These are phyloP conservation scores for Boletales sp. DNA, from an alignment of 768 basidiomycete species.

Conservation along the genomic window DNA sequence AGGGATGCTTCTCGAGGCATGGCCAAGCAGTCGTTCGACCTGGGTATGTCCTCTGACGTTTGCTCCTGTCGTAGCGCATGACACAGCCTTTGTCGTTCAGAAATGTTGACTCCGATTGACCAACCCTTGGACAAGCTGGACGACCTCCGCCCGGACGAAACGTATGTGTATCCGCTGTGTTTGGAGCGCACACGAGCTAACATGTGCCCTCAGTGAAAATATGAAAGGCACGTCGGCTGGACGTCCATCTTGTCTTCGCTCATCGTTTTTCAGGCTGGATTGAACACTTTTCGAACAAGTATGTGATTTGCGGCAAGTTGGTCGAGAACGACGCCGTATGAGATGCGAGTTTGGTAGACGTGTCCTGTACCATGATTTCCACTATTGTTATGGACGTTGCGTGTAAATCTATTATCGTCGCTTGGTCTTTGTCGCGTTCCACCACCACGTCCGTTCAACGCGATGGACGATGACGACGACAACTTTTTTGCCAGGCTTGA, in stretches of 20 bases:
- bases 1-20: constrained; percentile 94
- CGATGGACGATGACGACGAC: constrained; percentile 24
- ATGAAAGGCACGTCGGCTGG: constrained; percentile 62
- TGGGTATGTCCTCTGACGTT: constrained; percentile 49
- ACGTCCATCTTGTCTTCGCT: background rate
- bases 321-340: constrained; percentile 68
- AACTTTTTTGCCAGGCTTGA: constrained; percentile 29
- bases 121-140: constrained; percentile 80
- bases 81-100: constrained; percentile 34
- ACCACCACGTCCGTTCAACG: background rate
- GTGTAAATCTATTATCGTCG: background rate
- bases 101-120: constrained; percentile 89
- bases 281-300: constrained; percentile 90
- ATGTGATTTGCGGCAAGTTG: constrained; percentile 84
- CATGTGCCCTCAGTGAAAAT: constrained; percentile 60
- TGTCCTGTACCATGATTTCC: constrained; percentile 10
- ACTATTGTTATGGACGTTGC: constrained; percentile 1
- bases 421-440: background rate
- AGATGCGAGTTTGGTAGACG: background rate
- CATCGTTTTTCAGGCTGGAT: constrained; percentile 66
- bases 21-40: constrained; percentile 96
- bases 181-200: background rate
- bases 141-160: constrained; percentile 76
- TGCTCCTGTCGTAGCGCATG: background rate
- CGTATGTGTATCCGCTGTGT: constrained; percentile 48